A percentile compares a stretch with the other conserved stretches of the same genome.
phyloP scores from a whole-genome alignment of 192 early-diverging fungal species.

The Gonapodya prolifera region DNA sequence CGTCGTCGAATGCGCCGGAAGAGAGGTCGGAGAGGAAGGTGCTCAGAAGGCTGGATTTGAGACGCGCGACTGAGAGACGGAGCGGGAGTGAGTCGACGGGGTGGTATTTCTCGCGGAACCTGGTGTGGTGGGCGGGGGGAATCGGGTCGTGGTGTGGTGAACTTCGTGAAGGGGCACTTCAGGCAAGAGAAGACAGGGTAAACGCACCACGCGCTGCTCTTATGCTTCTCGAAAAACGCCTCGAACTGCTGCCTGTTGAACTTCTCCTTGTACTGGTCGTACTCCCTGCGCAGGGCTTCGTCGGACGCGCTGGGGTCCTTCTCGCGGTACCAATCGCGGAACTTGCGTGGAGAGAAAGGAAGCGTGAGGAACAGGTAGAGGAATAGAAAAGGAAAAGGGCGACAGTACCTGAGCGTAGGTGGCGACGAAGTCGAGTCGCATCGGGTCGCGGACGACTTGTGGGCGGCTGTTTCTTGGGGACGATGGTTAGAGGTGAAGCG shows the following conservation, averaged over 20 bases:
- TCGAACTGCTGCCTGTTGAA: conserved; percentile 50
- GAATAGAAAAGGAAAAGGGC: no score
- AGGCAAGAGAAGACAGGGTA: no score
- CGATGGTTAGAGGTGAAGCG: no score
- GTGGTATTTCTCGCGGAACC: conserved; percentile 84
- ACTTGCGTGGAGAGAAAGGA: no score
- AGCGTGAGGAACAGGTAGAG: no score
- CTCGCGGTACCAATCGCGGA: no score
- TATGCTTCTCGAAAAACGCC: conserved; percentile 64
- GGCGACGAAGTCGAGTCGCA: no score
- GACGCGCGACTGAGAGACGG: conserved; percentile 28
- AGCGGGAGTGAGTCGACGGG: conserved; percentile 50
- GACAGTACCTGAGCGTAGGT: no score
- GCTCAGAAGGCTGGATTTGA: conserved; percentile 38
- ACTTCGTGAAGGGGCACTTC: no score
- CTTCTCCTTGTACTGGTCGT: conserved; percentile 73
- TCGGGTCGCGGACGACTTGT: no score
- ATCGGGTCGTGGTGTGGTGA: neutral
- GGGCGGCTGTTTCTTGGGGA: no score
- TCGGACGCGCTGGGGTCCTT: no score
- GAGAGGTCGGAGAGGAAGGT: conserved; percentile 54
- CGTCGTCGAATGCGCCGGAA: conserved; percentile 52
- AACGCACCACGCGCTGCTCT: conserved; percentile 65
- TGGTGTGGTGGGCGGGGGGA: neutral
- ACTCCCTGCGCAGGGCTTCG: conserved; percentile 67